A percentile compares a stretch with the other conserved stretches of the same genome.
Conservation (phyloP, 306 rosid genomes). For the Pyrus communis region DNA sequence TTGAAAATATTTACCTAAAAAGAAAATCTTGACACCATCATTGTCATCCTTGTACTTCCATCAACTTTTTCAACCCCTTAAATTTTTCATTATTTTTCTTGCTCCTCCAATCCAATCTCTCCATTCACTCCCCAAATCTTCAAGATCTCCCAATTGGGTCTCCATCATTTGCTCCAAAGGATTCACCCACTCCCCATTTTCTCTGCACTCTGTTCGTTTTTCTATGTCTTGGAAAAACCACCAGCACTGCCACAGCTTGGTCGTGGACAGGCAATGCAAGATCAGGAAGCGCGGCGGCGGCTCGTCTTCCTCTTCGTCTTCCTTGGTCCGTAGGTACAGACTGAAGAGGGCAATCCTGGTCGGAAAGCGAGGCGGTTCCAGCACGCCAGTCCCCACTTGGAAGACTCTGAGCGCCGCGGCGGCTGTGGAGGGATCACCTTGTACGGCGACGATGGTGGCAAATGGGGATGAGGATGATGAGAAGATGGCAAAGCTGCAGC, state of each 20-base stretch:
- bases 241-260: not conserved
- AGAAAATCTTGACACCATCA: constrained; percentile 14
- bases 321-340: constrained; percentile 38
- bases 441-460: not conserved
- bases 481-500: not conserved
- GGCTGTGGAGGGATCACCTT: not conserved
- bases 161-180: not conserved
- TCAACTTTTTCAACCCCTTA: constrained; percentile 15
- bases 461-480: not conserved
- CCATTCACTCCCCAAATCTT: constrained; percentile 8
- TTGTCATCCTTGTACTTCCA: constrained; percentile 23
- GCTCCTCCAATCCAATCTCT: not conserved
- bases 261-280: constrained; percentile 30
- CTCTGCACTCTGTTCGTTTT: not conserved
- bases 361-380: constrained; percentile 51
- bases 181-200: not conserved
- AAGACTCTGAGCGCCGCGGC: constrained; percentile 19
- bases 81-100: not conserved
- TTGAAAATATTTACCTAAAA: constrained; percentile 27
- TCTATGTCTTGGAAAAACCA: constrained; percentile 47
- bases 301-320: constrained; percentile 47
- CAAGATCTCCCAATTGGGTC: constrained; percentile 3
- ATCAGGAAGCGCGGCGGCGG: constrained; percentile 60
- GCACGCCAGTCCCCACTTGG: constrained; percentile 71
- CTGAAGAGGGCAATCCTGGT: constrained; percentile 50